These are phyloP conservation scores for Funneliformis mosseae DNA, from an alignment of 192 early-diverging fungal species.

Conservation along the genomic window DNA sequence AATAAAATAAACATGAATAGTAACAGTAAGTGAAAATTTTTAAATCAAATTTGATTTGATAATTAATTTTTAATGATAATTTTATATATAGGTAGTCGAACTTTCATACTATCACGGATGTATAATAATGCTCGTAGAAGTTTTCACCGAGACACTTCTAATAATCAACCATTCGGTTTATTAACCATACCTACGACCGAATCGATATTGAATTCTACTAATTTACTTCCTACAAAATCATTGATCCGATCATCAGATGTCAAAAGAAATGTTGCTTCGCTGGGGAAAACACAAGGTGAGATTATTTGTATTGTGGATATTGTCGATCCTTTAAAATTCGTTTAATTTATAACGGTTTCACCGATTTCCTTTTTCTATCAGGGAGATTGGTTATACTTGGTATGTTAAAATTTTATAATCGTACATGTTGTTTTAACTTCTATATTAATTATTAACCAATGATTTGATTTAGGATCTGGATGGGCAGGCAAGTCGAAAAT, in stretches of 20 bases:
- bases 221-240: background rate
- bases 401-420: conserved; percentile 19
- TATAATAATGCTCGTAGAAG: background rate
- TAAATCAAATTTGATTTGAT: background rate
- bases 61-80: background rate
- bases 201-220: no score
- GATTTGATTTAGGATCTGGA: conserved; percentile 50
- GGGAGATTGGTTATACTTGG: conserved; percentile 42
- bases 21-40: background rate
- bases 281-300: conserved; percentile 47
- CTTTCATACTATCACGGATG: background rate
- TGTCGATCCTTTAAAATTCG: background rate
- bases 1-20: background rate
- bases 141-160: background rate
- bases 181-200: background rate
- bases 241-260: background rate
- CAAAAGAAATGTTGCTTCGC: conserved; percentile 34
- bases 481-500: conserved; percentile 49
- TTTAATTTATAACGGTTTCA: background rate
- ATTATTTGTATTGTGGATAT: background rate
- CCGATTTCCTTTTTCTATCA: conserved; percentile 25
- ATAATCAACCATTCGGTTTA: background rate
- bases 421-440: background rate
- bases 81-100: background rate
- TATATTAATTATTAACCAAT: background rate